Evolutionary conservation across 108 stramenopile genomes (phyloP), one percentile per base, ranked within the genome.

Genomic region (Nitzschia sp.): DNA sequence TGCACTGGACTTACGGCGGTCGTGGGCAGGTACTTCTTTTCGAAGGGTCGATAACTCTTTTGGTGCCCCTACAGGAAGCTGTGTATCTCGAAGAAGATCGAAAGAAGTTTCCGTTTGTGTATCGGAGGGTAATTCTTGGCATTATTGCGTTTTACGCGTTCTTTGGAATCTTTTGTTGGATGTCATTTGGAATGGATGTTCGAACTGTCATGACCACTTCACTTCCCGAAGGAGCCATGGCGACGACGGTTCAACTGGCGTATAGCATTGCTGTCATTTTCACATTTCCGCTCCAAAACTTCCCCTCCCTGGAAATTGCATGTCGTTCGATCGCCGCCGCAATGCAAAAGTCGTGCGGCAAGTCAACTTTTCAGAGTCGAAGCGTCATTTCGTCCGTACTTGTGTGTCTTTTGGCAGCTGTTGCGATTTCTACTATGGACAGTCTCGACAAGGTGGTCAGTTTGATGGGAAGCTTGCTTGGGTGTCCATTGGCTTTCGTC

Each of bases 261-360:
- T 90, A 90, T 64, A 81, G 79, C 27, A 33, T 87, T 1, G 89
- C 89, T 2, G 89, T 90, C 3, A 64, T 85, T 18, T 86, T 90
- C 42, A 87, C 89, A 1, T 91, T 91, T 73, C 90, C 90, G 34
- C 61, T 91, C 8, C 90, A 91, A 68, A 75, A 77, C 66, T 91
- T 86, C 60, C 90, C 90, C 26, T 84, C 90, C 30, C 42, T 91
- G 71, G 82, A 88, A 72, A 81, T 91, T 47, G 64, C 79, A 3
- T 73, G 70, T 38, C 65, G 73, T 2, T 61, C 76, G 4, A 74
- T 80, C 54, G 45, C 65, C n/a, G 15, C 57, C 15, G n/a, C 53
- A 17, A 49, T 72, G 75, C 25, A 61, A 25, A 60, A 34, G 15
- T 34, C 54, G 32, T 70, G 45, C 57, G 67, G 42, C 25, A 64